Evolutionary conservation across 441 rosid genomes (phyloP), one percentile per base, ranked within the genome.

Genomic region (Biscutella laevigata): DNA sequence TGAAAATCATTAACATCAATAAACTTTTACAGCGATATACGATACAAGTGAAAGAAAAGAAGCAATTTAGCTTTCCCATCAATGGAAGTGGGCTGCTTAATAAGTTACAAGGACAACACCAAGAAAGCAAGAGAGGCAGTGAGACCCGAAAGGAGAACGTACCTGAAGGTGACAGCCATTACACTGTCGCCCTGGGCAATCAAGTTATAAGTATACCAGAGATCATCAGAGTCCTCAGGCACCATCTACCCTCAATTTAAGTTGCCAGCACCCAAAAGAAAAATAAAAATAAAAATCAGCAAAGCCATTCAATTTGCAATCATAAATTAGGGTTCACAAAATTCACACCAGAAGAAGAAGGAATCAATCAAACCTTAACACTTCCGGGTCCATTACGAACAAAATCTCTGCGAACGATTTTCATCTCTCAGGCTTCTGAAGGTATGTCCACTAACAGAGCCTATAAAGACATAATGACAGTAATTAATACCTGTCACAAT

Each of bases 91-190:
- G n/a, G n/a, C n/a, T n/a, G 17, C 21, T 42, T 24, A 17, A 24
- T 4, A 40, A 17, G 9, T 42, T 9, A 13, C 21, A 19, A 10
- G 14, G 19, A 6, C 1, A n/a, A 53, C 51, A 61, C 2, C 33
- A 20, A 19, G 35, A 21, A 38, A 43, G 36, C 27, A 38, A 29
- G 7, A 53, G 20, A 43, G 12, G 12, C 14, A 49, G 16, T 20
- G 42, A 53, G 37, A 50, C 11, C 1, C 4, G 8, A 30, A 41
- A 35, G 12, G 25, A 39, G 6, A 11, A 11, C 6, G 36, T 32
- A 80, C 98, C 95, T 82, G 53, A 92, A 91, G 34, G 99, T 92
- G 65, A 70, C 74, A 22, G 97, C 82, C 96, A 83, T 84, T 12
- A 92, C 90, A 15, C 69, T 32, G 68, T 92, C 97, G 12, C 92